A percentile compares a stretch with the other conserved stretches of the same genome.
Conservation (phyloP, 2,329 filamentous ascomycete species). For the Spiromastix sp. region DNA sequence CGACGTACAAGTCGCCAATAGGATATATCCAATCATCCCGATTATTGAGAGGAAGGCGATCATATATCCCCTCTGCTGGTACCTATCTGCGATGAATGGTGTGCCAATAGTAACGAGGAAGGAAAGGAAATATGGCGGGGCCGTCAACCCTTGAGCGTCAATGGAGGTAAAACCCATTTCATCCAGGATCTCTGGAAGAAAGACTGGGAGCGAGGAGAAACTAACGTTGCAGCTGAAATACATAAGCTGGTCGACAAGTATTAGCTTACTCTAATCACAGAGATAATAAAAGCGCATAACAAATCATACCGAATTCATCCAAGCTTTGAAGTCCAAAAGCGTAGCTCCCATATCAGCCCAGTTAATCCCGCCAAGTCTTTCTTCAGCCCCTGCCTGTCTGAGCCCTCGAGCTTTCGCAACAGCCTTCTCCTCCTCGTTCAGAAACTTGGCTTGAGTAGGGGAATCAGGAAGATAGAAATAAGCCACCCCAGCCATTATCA, state of each 20-base stretch:
- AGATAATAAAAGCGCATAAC: no score
- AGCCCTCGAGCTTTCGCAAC: conserved; percentile 46
- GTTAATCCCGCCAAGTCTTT: conserved; percentile 31
- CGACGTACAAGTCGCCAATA: conserved; percentile 48
- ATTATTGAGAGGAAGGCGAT: conserved; percentile 47
- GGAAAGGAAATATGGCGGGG: conserved; percentile 59
- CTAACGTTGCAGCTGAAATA: conserved; percentile 55
- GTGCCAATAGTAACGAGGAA: conserved; percentile 53
- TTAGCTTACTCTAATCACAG: no score
- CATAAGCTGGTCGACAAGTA: no score
- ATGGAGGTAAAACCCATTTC: conserved; percentile 59
- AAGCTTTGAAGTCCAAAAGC: conserved; percentile 37
- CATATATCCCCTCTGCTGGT: conserved; percentile 53
- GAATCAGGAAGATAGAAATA: conserved; percentile 48
- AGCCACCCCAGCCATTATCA: conserved; percentile 43
- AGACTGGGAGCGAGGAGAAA: conserved; percentile 55
- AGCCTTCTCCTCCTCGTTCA: conserved; percentile 47
- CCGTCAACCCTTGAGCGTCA: conserved; percentile 60
- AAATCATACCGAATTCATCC: conserved; percentile 34
- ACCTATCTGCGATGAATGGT: conserved; percentile 55
- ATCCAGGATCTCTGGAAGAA: conserved; percentile 52
- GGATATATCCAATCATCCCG: conserved; percentile 53
- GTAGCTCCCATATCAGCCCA: conserved; percentile 38
- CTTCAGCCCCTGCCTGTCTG: conserved; percentile 41
- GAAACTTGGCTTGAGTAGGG: conserved; percentile 42